Base-by-base conservation (phyloP, 176 grass and related monocot species). In the Zea mays region DNA sequence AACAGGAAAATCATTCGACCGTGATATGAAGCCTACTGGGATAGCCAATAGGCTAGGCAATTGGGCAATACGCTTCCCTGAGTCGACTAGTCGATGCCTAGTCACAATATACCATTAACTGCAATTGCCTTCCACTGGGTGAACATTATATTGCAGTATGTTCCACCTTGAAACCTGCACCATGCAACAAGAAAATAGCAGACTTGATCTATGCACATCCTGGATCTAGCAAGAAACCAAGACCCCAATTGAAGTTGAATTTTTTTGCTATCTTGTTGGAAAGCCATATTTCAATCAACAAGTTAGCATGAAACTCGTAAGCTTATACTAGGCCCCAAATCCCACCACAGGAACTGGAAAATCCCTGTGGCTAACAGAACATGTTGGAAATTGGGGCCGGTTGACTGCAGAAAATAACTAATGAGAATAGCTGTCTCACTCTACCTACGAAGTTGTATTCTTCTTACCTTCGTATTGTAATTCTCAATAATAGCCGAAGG, bases 281-380 rank as follows among this genome's bases (percentile, higher is more conserved):
- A 65, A 65, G 15, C 33, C 10, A 48, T 38, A 65, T 40, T 67
- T 65, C 10, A 73, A 67, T 35, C 52, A 38, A 65, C 37, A 42
- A 33, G 62, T 52, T 80, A 74, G 57, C 51, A 74, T 68, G n/a
- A 80, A 74, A 15, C 67, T 62, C 13, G 19, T 69, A n/a, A 81
- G 5, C 3, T 81, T 69, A 68, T 75, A 33, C 15, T 40, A 55
- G 71, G 33, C 56, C 9, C 35, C 36, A 56, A 40, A 40, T 73
- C 16, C 35, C 5, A 19, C 15, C 50, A 10, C 1, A 19, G 36
- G 50, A 73, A 73, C 47, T 33, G 10, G 6, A 8, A 42, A 40
- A 66, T 51, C 17, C 34, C 46, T 21, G 61, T 51, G 34, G 44
- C 15, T 50, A 65, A 39, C 8, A 51, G 34, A 65, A 78, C 61